Percentiles rank a stretch among this genome's conserved stretches.
These are phyloP conservation scores for Proliferodiscus dingleyae DNA, from an alignment of 2,329 filamentous ascomycete genomes.

Conservation along the genomic window DNA sequence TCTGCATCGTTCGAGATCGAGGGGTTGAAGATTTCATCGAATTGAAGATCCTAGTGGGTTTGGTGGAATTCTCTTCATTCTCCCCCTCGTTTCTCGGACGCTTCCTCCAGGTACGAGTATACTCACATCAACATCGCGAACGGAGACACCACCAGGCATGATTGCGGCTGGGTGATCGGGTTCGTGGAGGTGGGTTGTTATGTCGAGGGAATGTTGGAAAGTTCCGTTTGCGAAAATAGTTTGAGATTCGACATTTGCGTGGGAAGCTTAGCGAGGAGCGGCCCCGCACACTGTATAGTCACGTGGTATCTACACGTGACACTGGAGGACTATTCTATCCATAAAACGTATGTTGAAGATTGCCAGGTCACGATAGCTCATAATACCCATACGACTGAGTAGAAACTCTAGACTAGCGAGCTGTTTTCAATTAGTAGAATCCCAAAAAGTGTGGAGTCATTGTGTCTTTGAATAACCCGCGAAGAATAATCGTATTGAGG, in stretches of 20 bases:
- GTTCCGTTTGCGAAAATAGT: neutral
- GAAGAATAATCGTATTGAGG: too few species aligned
- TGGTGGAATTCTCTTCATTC: constrained; percentile 10
- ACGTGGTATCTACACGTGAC: too few species aligned
- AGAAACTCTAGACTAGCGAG: too few species aligned
- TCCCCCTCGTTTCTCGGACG: constrained; percentile 7
- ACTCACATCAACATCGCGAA: constrained; percentile 83
- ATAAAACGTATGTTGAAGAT: too few species aligned
- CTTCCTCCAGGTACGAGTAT: constrained; percentile 25
- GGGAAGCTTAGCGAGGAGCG: neutral
- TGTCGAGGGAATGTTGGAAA: constrained; percentile 1
- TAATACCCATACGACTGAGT: too few species aligned
- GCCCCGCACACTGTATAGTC: too few species aligned
- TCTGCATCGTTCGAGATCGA: constrained; percentile 20
- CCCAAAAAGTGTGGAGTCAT: too few species aligned
- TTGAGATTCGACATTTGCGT: neutral
- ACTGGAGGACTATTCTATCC: too few species aligned
- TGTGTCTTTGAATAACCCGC: too few species aligned
- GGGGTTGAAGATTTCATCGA: constrained; percentile 8
- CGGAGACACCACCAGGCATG: constrained; percentile 74
- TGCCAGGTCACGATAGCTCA: too few species aligned
- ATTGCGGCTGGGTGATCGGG: constrained; percentile 49
- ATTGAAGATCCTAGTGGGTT: constrained; percentile 8
- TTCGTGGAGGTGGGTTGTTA: constrained; percentile 18
- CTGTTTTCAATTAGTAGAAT: too few species aligned